phyloP scores from a whole-genome alignment of 257 asterid genomes.

The Buddleja alternifolia region DNA sequence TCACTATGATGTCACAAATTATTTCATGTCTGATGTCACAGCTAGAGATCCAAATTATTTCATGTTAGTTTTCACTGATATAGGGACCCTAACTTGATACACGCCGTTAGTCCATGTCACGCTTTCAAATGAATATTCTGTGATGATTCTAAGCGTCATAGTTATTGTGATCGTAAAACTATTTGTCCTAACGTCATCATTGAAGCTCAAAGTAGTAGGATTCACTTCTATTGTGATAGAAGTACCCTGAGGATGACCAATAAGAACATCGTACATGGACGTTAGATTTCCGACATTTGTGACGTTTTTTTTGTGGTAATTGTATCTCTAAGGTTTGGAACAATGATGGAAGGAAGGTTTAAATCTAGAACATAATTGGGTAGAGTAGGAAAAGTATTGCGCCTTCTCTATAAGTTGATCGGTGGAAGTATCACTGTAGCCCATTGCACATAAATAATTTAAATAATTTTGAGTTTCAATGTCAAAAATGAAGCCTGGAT shows the following conservation, averaged over 20 bases:
- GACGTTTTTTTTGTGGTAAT: slow-evolving; percentile 32
- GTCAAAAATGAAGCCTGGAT: slow-evolving; percentile 43
- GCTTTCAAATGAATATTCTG: slow-evolving; percentile 41
- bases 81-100: slow-evolving; percentile 34
- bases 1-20: too few relatives aligned
- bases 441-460: slow-evolving; percentile 41
- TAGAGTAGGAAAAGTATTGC: slow-evolving; percentile 21
- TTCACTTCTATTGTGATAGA: slow-evolving; percentile 36
- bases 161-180: slow-evolving; percentile 31
- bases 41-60: too few relatives aligned
- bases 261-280: slow-evolving; percentile 31
- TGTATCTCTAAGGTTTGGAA: slow-evolving; percentile 27
- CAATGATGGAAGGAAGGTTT: slow-evolving; percentile 46
- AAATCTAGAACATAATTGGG: slow-evolving; percentile 30
- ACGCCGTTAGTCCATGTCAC: slow-evolving; percentile 40
- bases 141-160: slow-evolving; percentile 15
- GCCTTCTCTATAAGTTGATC: slow-evolving; percentile 10
- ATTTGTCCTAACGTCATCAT: slow-evolving; percentile 28
- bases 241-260: slow-evolving; percentile 34
- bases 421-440: slow-evolving; percentile 22
- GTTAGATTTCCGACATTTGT: slow-evolving; percentile 44
- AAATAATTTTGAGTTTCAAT: slow-evolving; percentile 35
- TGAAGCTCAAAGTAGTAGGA: slow-evolving; percentile 28
- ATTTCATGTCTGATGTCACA: too few relatives aligned
- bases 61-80: slow-evolving; percentile 40